Percentiles rank a stretch among this genome's conserved stretches.
Evolutionary conservation across 257 asterid species (phyloP).

Genomic region (Solanum paucissectum): DNA sequence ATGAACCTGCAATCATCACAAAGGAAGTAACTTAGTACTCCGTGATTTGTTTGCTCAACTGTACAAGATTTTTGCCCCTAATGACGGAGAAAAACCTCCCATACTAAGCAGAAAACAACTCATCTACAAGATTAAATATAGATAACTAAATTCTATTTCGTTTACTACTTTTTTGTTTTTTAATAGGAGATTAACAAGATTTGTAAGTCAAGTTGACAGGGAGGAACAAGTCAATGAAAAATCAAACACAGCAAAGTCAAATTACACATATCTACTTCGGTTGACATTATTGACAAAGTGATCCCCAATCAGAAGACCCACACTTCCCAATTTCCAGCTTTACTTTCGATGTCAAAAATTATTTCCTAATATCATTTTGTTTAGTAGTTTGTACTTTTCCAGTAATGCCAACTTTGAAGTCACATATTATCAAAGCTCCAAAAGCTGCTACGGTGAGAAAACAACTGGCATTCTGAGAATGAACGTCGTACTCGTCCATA

Average conservation of each 20-base stretch:
- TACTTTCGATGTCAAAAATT: background rate
- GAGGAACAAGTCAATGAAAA: background rate
- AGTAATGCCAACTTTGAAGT: background rate
- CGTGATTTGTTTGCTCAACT: background rate
- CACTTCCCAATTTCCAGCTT: background rate
- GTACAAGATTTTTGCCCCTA: background rate
- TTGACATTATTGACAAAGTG: background rate
- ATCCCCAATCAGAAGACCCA: background rate
- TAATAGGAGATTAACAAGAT: background rate
- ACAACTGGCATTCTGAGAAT: background rate
- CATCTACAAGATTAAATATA: background rate
- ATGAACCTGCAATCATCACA: conserved; percentile 46
- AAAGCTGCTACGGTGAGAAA: background rate
- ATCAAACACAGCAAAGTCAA: background rate
- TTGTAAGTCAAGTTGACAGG: background rate
- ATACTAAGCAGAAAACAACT: background rate
- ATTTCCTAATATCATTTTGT: background rate
- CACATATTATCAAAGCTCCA: background rate
- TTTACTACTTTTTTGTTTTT: background rate
- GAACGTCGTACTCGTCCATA: background rate
- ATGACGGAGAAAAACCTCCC: background rate
- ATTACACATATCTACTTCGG: background rate
- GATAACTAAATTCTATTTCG: background rate
- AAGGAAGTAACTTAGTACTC: background rate
- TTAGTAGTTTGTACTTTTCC: background rate